Percentiles rank a stretch among this genome's conserved stretches.
These are phyloP conservation scores for Peniophora sp. DNA, from an alignment of 1,284 basidiomycete genomes.

Conservation along the genomic window DNA sequence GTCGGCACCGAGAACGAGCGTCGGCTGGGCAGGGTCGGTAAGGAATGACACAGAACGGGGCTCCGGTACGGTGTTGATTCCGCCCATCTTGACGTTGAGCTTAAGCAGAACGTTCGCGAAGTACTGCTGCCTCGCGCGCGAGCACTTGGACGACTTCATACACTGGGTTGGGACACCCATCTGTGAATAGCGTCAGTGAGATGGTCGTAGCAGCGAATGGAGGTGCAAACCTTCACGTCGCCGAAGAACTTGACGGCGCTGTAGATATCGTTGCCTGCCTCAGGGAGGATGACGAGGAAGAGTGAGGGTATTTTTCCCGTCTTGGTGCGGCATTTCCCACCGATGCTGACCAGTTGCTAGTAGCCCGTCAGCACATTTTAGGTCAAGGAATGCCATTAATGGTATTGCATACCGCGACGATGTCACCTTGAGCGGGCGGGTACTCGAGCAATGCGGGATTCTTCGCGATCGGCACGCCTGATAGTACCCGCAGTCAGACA, in stretches of 20 bases:
- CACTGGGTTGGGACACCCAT: constrained; percentile 70
- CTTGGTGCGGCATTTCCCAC: constrained; percentile 31
- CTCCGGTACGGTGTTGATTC: constrained; percentile 69
- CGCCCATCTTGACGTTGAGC: constrained; percentile 80
- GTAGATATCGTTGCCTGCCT: constrained; percentile 67
- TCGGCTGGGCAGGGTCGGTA: constrained; percentile 61
- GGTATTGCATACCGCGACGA: constrained; percentile 33
- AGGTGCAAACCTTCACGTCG: constrained; percentile 46
- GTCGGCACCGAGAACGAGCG: constrained; percentile 76
- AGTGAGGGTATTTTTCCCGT: constrained; percentile 40
- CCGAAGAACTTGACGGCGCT: constrained; percentile 74
- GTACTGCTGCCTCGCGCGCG: constrained; percentile 60
- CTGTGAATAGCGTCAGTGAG: too few species aligned
- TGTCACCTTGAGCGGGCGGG: constrained; percentile 45
- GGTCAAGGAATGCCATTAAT: neutral
- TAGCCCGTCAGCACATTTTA: constrained; percentile 1
- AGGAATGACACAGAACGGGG: constrained; percentile 50
- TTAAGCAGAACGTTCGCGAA: constrained; percentile 76
- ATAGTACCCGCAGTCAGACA: too few species aligned
- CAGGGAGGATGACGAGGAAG: constrained; percentile 64
- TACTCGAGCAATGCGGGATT: constrained; percentile 36
- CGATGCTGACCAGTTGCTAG: constrained; percentile 42
- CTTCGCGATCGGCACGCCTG: constrained; percentile 45
- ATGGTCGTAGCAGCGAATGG: constrained; percentile 4
- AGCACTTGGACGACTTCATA: constrained; percentile 56